Conservation (phyloP, 352 stramenopile species). For the Globisporangium paroecandrum region DNA sequence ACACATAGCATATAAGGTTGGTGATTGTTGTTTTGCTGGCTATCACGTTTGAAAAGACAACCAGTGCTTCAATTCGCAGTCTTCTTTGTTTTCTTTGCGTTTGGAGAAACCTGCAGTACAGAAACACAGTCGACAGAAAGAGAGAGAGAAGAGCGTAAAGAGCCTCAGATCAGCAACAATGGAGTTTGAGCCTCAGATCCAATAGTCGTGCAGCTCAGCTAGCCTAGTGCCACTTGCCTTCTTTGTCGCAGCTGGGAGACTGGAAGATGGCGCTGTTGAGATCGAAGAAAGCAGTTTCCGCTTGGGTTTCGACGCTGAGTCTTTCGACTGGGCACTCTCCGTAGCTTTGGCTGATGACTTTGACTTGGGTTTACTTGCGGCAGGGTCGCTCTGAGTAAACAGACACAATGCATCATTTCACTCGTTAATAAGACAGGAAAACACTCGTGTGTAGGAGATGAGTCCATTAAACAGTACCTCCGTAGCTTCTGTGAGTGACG, state of each 20-base stretch:
- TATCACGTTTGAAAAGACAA: background rate
- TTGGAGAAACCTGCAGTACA: constrained; percentile 7
- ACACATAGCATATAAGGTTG: background rate
- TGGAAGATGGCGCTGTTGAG: background rate
- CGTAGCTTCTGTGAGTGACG: background rate
- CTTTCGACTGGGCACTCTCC: background rate
- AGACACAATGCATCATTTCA: background rate
- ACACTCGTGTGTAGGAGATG: background rate
- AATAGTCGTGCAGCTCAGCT: background rate
- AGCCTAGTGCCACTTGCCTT: constrained; percentile 6
- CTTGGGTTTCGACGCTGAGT: constrained; percentile 9
- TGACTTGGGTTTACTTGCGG: constrained; percentile 6
- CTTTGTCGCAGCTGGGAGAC: background rate
- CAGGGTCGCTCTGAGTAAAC: background rate
- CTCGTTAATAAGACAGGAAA: background rate
- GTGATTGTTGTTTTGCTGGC: background rate
- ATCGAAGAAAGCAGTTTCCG: constrained; percentile 8
- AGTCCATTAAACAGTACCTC: background rate
- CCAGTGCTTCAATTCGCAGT: background rate
- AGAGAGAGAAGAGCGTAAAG: background rate
- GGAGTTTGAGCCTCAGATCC: too few species aligned
- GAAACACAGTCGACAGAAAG: background rate
- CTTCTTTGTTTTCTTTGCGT: constrained; percentile 20
- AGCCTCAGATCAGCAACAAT: background rate
- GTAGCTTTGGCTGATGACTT: constrained; percentile 2